Conservation (phyloP, 768 basidiomycete species). For the Lactifluus hygrophoroides region DNA sequence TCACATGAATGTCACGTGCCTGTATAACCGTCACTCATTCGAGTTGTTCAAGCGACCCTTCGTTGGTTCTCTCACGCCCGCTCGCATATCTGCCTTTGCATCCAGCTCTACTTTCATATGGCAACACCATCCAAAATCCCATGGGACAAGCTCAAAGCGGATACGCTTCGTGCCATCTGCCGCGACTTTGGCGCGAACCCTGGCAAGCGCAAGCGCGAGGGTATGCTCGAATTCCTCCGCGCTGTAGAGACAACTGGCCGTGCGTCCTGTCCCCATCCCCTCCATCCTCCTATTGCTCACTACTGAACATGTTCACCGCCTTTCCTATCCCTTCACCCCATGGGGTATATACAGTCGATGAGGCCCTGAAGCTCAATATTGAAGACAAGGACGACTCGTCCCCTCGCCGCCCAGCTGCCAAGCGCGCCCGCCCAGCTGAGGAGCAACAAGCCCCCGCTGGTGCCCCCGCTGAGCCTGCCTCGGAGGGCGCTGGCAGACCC, state of each 20-base stretch:
- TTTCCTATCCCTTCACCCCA: not conserved
- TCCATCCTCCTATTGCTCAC: not conserved
- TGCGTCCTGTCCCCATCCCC: conserved; percentile 14
- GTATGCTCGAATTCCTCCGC: conserved; percentile 21
- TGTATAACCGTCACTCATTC: too few species aligned
- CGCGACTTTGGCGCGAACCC: conserved; percentile 22
- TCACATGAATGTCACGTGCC: too few species aligned
- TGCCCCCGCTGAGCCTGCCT: not conserved
- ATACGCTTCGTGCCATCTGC: conserved; percentile 23
- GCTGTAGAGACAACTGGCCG: conserved; percentile 21
- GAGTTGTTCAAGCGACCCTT: not conserved
- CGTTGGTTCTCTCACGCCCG: conserved; percentile 5
- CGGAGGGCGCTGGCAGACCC: conserved; percentile 2
- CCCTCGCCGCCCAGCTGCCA: conserved; percentile 11
- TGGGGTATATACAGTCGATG: conserved; percentile 12
- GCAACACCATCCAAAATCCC: conserved; percentile 18
- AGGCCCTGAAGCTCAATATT: conserved; percentile 14
- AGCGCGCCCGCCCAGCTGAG: conserved; percentile 12
- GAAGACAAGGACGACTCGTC: conserved; percentile 18
- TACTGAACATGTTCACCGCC: not conserved
- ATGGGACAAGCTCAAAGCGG: conserved; percentile 22
- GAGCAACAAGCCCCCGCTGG: conserved; percentile 4
- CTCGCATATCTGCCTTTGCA: not conserved
- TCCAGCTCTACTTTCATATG: conserved; percentile 3
- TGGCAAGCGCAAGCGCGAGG: conserved; percentile 18